Base-by-base conservation (phyloP, 257 asterid species). In the Solanum raphanifolium region DNA sequence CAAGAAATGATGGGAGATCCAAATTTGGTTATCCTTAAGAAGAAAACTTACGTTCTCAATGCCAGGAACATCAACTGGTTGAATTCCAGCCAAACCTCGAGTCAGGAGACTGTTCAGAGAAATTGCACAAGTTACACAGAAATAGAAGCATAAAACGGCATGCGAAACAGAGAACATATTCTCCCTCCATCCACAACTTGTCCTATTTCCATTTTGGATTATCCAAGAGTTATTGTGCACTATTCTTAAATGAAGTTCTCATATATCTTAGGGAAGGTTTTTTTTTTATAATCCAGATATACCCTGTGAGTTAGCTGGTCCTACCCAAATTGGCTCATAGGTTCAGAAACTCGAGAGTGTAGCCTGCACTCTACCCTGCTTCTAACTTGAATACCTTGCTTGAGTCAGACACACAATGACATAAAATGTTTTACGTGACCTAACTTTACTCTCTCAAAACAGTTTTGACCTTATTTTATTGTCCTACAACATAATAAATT, bases 61-160 rank as follows among this genome's bases (percentile, higher is more conserved):
- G 75, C 99, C 99, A 72, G 96, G 98, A 87, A 94, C 91, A 41
- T 94, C 94, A 69, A 95, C 95, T 7, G 96, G 98, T 88, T 97
- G 99, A 88, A 97, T 97, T 84, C 99, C 99, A 25, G 99, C 98
- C 86, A 97, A 89, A 82, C 99, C 99, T 94, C 94, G 98, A 27
- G 98, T 94, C 89, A 97, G 99, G 90, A 95, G 98, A 89, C 99
- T 97, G 96, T 91, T 66, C 55, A 72, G 89, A 83, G 87, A 66
- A 83, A 87, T 15, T 3, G 23, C 41, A 85, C 73, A 85, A 87
- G 84, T 46, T 38, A 71, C 34, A 1, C 38, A 75, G 41, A 83
- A 68, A 36, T 31, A 65, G 74, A 12, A 20, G 85, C 83, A 75
- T 69, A 72, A 58, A 74, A 35, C 34, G 16, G 55, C 52, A 88